A percentile compares a stretch with the other conserved stretches of the same genome.
phyloP scores from a whole-genome alignment of 2,329 filamentous ascomycete species.

The Scedosporium minutisporum region DNA sequence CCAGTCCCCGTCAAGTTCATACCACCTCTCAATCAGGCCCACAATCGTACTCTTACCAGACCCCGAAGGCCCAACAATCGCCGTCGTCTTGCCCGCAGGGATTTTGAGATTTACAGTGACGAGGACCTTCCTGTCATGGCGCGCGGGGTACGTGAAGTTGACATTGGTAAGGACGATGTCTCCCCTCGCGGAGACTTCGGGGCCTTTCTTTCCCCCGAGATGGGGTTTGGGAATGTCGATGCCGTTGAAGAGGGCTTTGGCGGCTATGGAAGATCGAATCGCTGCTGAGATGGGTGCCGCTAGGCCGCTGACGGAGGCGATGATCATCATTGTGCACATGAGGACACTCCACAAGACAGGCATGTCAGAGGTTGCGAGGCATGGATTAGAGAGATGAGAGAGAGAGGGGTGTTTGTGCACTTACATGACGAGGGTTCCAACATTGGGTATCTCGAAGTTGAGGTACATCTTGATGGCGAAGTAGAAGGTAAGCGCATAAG shows the following conservation, averaged over 20 bases:
- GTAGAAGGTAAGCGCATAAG: conserved; percentile 14
- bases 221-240: conserved; percentile 24
- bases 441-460: conserved; percentile 11
- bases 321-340: conserved; percentile 18
- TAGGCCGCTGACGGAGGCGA: conserved; percentile 20
- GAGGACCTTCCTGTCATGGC: conserved; percentile 54
- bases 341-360: conserved; percentile 10
- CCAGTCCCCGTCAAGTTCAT: conserved; percentile 31
- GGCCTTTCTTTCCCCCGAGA: conserved; percentile 19
- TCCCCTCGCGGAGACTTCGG: conserved; percentile 35
- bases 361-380: neutral
- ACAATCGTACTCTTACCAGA: conserved; percentile 68
- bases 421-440: conserved; percentile 15
- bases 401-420: neutral
- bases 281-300: conserved; percentile 25
- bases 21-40: conserved; percentile 63
- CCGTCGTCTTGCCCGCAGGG: conserved; percentile 56
- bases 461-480: conserved; percentile 13
- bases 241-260: conserved; percentile 25
- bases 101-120: conserved; percentile 49
- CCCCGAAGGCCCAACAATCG: conserved; percentile 64
- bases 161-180: conserved; percentile 56
- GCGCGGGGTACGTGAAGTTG: conserved; percentile 63
- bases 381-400: neutral
- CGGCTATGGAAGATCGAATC: conserved; percentile 24